Conservation (phyloP, 78 protist species). For the Isochrysis galbana region DNA sequence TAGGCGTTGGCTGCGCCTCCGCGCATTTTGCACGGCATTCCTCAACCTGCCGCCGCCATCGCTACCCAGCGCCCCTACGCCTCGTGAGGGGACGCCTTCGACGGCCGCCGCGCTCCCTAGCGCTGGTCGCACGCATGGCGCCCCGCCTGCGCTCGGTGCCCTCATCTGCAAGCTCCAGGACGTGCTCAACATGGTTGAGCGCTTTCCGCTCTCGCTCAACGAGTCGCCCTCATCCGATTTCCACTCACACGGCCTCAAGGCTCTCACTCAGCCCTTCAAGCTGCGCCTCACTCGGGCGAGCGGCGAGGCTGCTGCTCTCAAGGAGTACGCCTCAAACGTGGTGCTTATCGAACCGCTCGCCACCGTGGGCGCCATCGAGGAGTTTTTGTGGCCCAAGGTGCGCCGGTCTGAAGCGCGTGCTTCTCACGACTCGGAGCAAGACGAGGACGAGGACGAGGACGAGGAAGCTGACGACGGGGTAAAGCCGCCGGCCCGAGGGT, state of each 20-base stretch:
- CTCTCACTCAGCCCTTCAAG: slow-evolving; percentile 47
- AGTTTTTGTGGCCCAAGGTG: slow-evolving; percentile 66
- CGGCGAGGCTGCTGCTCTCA: neutral
- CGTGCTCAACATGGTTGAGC: slow-evolving; percentile 13
- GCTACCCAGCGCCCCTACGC: neutral
- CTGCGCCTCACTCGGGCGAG: slow-evolving; percentile 32
- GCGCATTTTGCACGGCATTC: neutral
- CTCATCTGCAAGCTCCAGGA: slow-evolving; percentile 35
- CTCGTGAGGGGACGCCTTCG: neutral
- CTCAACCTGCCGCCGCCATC: neutral
- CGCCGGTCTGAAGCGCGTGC: neutral
- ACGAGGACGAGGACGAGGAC: too few relatives aligned
- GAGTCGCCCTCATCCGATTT: neutral
- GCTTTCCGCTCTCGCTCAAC: slow-evolving; percentile 9
- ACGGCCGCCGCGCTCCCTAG: neutral
- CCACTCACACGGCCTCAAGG: neutral
- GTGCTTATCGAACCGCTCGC: slow-evolving; percentile 80
- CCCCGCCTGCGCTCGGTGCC: neutral
- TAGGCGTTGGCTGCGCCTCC: neutral
- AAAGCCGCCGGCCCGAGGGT: too few relatives aligned
- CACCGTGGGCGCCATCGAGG: slow-evolving; percentile 68
- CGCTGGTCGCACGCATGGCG: neutral
- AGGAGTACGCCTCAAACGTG: slow-evolving; percentile 34
- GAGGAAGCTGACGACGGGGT: too few relatives aligned
- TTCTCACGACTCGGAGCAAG: neutral